A percentile compares a stretch with the other conserved stretches of the same genome.
Evolutionary conservation across 2,329 filamentous ascomycete species (phyloP).

Genomic region (Xylariaceae sp.): DNA sequence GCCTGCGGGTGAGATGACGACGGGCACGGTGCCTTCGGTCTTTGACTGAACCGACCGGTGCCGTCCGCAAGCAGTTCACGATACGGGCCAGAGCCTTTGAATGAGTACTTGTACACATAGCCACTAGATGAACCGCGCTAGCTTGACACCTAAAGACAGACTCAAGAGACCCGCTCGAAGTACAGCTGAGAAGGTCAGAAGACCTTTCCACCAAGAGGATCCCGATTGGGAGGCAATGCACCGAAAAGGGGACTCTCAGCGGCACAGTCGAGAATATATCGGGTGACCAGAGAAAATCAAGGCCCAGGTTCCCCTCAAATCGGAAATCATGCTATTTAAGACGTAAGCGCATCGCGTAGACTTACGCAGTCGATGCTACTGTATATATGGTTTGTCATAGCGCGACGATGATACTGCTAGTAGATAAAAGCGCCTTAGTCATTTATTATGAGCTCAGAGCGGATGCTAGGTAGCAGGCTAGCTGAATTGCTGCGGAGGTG

Average conservation of each 20-base stretch:
- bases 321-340: background rate
- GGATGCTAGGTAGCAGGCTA: too few species aligned
- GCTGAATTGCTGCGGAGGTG: too few species aligned
- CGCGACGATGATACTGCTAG: too few species aligned
- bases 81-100: background rate
- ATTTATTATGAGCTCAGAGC: too few species aligned
- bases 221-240: conserved; percentile 4
- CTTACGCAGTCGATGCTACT: too few species aligned
- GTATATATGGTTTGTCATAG: too few species aligned
- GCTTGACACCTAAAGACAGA: background rate
- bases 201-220: background rate
- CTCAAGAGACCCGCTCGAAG: conserved; percentile 1
- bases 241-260: conserved; percentile 5
- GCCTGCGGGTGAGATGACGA: conserved; percentile 4
- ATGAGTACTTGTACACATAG: too few species aligned
- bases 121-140: background rate
- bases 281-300: background rate
- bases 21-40: background rate
- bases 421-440: too few species aligned
- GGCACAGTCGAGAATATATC: background rate
- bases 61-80: conserved; percentile 11
- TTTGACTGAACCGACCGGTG: conserved; percentile 8
- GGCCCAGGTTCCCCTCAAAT: background rate
- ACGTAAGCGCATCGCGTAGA: background rate
- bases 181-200: conserved; percentile 1